phyloP scores from a whole-genome alignment of 768 basidiomycete species.

The Leccinellum luteum region DNA sequence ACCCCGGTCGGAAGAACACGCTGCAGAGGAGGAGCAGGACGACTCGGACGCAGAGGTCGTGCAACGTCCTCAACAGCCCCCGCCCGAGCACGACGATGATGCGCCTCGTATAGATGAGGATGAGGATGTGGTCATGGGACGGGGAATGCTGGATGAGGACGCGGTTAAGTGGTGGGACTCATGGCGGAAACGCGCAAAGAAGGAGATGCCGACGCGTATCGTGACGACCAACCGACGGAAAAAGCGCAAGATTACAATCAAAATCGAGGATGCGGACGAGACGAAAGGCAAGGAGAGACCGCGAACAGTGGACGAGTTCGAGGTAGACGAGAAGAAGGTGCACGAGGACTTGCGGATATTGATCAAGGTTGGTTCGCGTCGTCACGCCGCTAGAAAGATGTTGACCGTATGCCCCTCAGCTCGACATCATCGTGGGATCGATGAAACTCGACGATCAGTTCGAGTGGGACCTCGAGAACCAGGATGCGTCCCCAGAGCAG shows the following conservation, averaged over 20 bases:
- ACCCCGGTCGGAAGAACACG: slow-evolving; percentile 19
- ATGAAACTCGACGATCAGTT: slow-evolving; percentile 95
- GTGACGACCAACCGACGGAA: slow-evolving; percentile 36
- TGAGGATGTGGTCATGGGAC: slow-evolving; percentile 18
- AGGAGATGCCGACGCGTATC: slow-evolving; percentile 28
- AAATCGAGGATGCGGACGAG: slow-evolving; percentile 24
- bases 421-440: slow-evolving; percentile 92
- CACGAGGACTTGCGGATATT: slow-evolving; percentile 89
- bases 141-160: slow-evolving; percentile 49
- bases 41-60: slow-evolving; percentile 27
- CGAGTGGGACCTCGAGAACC: slow-evolving; percentile 93
- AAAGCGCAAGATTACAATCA: slow-evolving; percentile 40
- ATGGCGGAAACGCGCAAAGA: slow-evolving; percentile 57
- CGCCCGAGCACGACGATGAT: slow-evolving; percentile 25
- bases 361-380: slow-evolving; percentile 66
- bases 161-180: slow-evolving; percentile 64
- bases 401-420: slow-evolving; percentile 42
- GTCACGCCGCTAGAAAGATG: not conserved
- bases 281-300: slow-evolving; percentile 40
- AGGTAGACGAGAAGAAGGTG: slow-evolving; percentile 60
- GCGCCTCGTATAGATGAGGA: slow-evolving; percentile 16
- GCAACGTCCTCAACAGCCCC: slow-evolving; percentile 11
- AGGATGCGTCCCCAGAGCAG: slow-evolving; percentile 80
- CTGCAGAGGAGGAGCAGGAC: slow-evolving; percentile 29
- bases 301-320: slow-evolving; percentile 58